Conservation (phyloP, 306 rosid species). For the Lupinus albus region DNA sequence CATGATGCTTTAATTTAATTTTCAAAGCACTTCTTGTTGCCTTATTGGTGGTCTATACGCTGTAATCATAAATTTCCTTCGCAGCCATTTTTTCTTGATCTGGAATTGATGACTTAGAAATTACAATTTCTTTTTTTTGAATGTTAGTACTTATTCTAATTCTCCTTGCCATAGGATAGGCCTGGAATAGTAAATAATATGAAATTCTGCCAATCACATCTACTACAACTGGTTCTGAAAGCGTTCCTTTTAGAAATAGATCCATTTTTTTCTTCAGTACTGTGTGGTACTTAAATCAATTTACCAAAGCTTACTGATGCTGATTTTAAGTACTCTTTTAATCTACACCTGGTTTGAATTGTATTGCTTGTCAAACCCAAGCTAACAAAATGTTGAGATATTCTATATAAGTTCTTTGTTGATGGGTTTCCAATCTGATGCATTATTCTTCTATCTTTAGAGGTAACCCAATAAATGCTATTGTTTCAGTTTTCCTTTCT, state of each 20-base stretch:
- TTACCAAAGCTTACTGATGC: background rate
- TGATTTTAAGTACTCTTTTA: conserved; percentile 9
- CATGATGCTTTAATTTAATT: conserved; percentile 24
- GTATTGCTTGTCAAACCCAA: conserved; percentile 20
- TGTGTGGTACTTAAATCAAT: conserved; percentile 17
- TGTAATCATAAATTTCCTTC: conserved; percentile 9
- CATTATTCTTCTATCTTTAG: conserved; percentile 20
- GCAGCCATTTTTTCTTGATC: conserved; percentile 2
- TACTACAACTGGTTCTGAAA: conserved; percentile 32
- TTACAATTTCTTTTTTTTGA: background rate
- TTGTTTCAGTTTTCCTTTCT: conserved; percentile 20
- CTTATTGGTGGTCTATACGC: conserved; percentile 7
- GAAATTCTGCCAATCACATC: conserved; percentile 1
- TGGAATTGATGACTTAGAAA: conserved; percentile 9
- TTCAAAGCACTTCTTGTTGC: conserved; percentile 22
- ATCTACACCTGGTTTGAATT: conserved; percentile 7
- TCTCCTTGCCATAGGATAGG: conserved; percentile 22
- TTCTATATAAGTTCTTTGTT: conserved; percentile 27
- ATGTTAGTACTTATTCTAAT: conserved; percentile 20
- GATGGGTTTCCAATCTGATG: conserved; percentile 32
- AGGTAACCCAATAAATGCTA: conserved; percentile 17
- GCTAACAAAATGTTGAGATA: conserved; percentile 1
- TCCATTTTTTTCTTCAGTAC: conserved; percentile 5
- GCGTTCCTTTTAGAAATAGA: conserved; percentile 7
- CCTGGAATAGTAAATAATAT: conserved; percentile 25